Percentiles rank a stretch among this genome's conserved stretches.
Evolutionary conservation across 2,329 filamentous ascomycete genomes (phyloP).

Genomic region (Talaromyces sp.): DNA sequence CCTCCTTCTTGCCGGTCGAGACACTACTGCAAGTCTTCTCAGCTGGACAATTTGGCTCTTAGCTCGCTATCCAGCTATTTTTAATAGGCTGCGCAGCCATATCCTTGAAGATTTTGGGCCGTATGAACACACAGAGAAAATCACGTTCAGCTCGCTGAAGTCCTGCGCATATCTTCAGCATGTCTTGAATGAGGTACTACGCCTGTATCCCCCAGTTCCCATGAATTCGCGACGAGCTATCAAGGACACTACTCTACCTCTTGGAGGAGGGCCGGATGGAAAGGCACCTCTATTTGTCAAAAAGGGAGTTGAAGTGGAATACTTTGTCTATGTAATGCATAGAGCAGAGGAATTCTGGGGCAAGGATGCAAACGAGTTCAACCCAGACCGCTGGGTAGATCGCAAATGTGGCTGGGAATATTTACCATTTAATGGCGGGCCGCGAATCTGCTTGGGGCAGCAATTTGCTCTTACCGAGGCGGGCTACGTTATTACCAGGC

Average conservation of each 20-base stretch:
- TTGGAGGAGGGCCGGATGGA: conserved; percentile 25
- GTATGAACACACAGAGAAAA: conserved; percentile 17
- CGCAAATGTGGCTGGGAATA: conserved; percentile 50
- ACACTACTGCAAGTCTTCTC: conserved; percentile 51
- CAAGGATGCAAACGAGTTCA: conserved; percentile 44
- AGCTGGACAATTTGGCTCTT: conserved; percentile 43
- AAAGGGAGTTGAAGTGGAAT: conserved; percentile 64
- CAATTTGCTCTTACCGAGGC: conserved; percentile 7
- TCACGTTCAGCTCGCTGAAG: conserved; percentile 31
- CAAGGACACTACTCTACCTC: conserved; percentile 14
- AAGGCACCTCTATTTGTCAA: conserved; percentile 60
- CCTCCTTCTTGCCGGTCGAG: conserved; percentile 52
- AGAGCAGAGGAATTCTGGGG: conserved; percentile 56
- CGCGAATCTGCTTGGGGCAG: conserved; percentile 27
- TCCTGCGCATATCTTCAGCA: conserved; percentile 17
- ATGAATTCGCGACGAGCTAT: conserved; percentile 47
- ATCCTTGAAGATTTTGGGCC: conserved; percentile 23
- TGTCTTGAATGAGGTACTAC: conserved; percentile 18
- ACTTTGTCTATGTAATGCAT: conserved; percentile 65
- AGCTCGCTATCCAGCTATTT: conserved; percentile 27
- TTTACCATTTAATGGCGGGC: conserved; percentile 28
- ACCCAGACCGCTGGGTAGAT: conserved; percentile 48
- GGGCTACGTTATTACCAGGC: neutral
- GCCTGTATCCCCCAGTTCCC: conserved; percentile 55
- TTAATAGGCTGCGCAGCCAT: conserved; percentile 22